A percentile compares a stretch with the other conserved stretches of the same genome.
phyloP scores from a whole-genome alignment of 306 rosid genomes.

The Hippophae tibetana region DNA sequence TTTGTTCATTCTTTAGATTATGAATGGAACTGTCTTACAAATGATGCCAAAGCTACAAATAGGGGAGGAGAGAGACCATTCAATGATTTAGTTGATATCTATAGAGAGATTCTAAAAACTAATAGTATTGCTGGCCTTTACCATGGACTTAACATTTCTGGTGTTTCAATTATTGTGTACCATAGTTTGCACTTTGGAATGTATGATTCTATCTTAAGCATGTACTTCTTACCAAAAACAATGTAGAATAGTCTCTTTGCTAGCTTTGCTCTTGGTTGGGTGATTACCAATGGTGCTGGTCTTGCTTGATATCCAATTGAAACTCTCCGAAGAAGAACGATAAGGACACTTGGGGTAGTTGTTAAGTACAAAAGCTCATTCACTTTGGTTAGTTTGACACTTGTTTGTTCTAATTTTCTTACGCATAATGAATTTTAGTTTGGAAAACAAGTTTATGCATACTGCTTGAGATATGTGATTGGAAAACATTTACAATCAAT shows the following conservation, averaged over 20 bases:
- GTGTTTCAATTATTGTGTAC: no score
- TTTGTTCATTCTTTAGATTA: slow-evolving; percentile 73
- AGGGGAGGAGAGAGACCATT: slow-evolving; percentile 37
- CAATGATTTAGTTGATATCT: no score
- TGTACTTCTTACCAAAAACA: slow-evolving; percentile 43
- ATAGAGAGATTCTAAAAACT: no score
- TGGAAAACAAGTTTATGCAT: no score
- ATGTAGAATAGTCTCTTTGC: slow-evolving; percentile 73
- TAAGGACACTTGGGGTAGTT: slow-evolving; percentile 85
- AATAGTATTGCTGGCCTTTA: no score
- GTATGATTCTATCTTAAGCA: slow-evolving; percentile 72
- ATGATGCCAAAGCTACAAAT: slow-evolving; percentile 53
- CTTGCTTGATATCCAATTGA: slow-evolving; percentile 65
- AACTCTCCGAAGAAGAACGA: slow-evolving; percentile 82
- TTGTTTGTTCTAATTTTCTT: no score
- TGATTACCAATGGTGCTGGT: slow-evolving; percentile 54
- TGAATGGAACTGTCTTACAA: slow-evolving; percentile 67
- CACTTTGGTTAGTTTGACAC: no score
- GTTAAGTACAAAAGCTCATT: slow-evolving; percentile 69
- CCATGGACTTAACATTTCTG: no score
- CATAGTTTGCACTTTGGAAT: neutral
- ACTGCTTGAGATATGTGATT: no score
- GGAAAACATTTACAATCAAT: no score
- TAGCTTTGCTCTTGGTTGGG: slow-evolving; percentile 77
- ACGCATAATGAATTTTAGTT: no score